Percentiles rank a stretch among this genome's conserved stretches.
Conservation (phyloP, 345 rosid genomes). For the Populus alba region DNA sequence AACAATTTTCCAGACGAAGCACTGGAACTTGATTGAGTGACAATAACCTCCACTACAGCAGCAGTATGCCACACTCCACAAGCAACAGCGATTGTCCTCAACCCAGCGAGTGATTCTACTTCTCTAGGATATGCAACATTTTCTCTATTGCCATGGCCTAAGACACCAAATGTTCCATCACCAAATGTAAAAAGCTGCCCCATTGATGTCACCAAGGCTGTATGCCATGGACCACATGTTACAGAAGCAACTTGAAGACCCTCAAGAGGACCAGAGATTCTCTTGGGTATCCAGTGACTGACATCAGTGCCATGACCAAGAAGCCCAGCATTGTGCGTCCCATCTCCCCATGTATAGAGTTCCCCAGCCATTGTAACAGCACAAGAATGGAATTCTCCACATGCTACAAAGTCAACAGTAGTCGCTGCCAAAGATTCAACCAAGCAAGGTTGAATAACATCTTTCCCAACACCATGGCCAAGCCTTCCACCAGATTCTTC, state of each 20-base stretch:
- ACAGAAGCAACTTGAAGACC: constrained; percentile 87
- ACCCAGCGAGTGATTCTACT: constrained; percentile 82
- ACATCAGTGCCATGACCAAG: constrained; percentile 86
- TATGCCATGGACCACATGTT: constrained; percentile 97
- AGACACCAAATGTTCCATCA: constrained; percentile 91
- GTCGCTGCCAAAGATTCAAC: constrained; percentile 69
- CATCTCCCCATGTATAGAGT: constrained; percentile 97
- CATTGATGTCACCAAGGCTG: constrained; percentile 75
- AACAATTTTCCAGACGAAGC: constrained; percentile 78
- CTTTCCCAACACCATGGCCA: constrained; percentile 84
- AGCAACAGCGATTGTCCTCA: constrained; percentile 76
- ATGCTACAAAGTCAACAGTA: constrained; percentile 74
- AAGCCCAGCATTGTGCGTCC: constrained; percentile 85
- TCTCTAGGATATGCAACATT: constrained; percentile 69
- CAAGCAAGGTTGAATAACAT: constrained; percentile 69
- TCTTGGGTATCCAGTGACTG: constrained; percentile 98
- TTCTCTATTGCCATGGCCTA: constrained; percentile 86
- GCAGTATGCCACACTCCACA: constrained; percentile 99
- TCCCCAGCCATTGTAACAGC: constrained; percentile 93
- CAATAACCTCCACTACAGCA: constrained; percentile 91
- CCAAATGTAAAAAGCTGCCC: constrained; percentile 96
- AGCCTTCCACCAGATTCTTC: constrained; percentile 95
- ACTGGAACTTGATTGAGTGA: constrained; percentile 69
- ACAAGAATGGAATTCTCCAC: constrained; percentile 95
- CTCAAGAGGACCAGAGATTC: constrained; percentile 87